Evolutionary conservation across 306 rosid species (phyloP), one percentile per base, ranked within the genome.

Genomic region (Citrullus amarus): DNA sequence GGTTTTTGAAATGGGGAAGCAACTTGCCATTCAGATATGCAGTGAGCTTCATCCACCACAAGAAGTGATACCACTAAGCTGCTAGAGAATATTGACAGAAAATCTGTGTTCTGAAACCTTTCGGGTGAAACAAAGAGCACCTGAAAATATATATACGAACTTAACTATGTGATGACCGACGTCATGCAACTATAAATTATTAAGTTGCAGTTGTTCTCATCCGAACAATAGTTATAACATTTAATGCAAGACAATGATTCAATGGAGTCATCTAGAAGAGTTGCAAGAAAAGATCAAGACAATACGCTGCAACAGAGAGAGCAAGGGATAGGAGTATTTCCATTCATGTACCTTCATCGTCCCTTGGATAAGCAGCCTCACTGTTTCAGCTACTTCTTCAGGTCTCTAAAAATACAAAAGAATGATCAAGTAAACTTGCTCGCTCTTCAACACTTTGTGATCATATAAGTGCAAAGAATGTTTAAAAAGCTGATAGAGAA

Each of bases 51-150:
- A 72, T 95, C 97, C 83, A 95, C 89, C 82, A 88, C 96, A 86
- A 92, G 89, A 82, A 94, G 95, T 25, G 97, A 89, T 77, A 91
- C 74, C 13, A 75, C 79, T 34, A 89, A 74, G 81, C 80, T 73
- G 34, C 77, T 74, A 58, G 95, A 92, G 77, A 95, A 82, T 79
- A 84, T 83, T 70, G 96, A 88, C 79, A 89, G 74, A 82, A 95
- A 95, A 65, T 89, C 91, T 13, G 84, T 86, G 79, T 95, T 95
- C 86, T 92, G 83, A 80, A 95, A 89, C 83, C 98, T 91, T 86
- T 94, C 96, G 15, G 98, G 97, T 39, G 98, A 92, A 79, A 95
- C 96, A 82, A 89, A 90, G 84, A 92, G 97, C 83, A 95, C 95
- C 97, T 95, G 82, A 50, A 77, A 75, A 75, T 77, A 86, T 67